Percentiles rank a stretch among this genome's conserved stretches.
These are phyloP conservation scores for Orbilia javanica DNA, from an alignment of 2,329 filamentous ascomycete species.

Conservation along the genomic window DNA sequence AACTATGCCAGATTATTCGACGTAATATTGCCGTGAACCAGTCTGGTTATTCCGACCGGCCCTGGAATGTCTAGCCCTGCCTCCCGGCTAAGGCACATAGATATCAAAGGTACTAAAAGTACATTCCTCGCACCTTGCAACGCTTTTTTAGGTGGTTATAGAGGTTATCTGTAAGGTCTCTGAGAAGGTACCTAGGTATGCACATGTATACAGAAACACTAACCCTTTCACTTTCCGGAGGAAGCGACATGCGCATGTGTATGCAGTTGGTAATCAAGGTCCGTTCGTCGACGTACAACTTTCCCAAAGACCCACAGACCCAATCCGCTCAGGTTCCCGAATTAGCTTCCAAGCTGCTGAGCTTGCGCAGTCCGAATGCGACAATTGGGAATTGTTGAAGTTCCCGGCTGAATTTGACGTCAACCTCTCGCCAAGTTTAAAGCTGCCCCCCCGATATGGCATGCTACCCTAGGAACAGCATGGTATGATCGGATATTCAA, in stretches of 20 bases:
- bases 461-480: background rate
- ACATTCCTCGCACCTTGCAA: too few species aligned
- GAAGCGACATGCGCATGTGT: background rate
- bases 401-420: constrained; percentile 3
- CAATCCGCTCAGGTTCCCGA: constrained; percentile 12
- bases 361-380: background rate
- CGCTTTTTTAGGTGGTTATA: too few species aligned
- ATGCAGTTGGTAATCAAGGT: too few species aligned
- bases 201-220: too few species aligned
- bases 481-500: background rate
- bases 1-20: too few species aligned
- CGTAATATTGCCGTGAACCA: too few species aligned
- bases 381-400: background rate
- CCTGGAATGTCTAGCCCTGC: too few species aligned
- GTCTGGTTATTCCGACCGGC: too few species aligned
- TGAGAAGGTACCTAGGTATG: background rate
- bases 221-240: background rate
- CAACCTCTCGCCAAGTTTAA: background rate
- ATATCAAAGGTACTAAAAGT: too few species aligned
- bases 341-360: background rate
- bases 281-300: background rate
- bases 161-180: too few species aligned
- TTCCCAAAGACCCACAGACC: background rate
- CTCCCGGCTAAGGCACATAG: too few species aligned
- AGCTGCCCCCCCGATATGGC: too few species aligned